A percentile compares a stretch with the other conserved stretches of the same genome.
These are phyloP conservation scores for Zea mays DNA, from an alignment of 176 grass and related monocot genomes.

Conservation along the genomic window Zm-B73-REFERENCE-NAM-5.0 NC_050104.1:132360501-132361000, in stretches of 20 bases:
- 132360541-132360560: conserved; percentile 10
- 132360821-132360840: background rate
- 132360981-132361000: conserved; percentile 72
- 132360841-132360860: background rate
- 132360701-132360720: background rate
- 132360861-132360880: conserved; percentile 39
- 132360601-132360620: background rate
- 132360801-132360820: background rate
- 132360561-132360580: conserved; percentile 11
- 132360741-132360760: background rate
- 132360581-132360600: background rate
- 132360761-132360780: background rate
- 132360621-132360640: background rate
- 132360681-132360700: background rate
- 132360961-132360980: conserved; percentile 49
- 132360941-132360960: conserved; percentile 27
- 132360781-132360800: conserved; percentile 36
- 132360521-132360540: conserved; percentile 24
- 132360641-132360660: background rate
- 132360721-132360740: background rate
- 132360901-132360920: conserved; percentile 38
- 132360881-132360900: conserved; percentile 36
- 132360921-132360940: conserved; percentile 43
- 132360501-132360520: background rate
- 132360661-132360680: conserved; percentile 37